phyloP scores from a whole-genome alignment of 2,329 filamentous ascomycete genomes.

The Pseudogymnoascus sp. region DNA sequence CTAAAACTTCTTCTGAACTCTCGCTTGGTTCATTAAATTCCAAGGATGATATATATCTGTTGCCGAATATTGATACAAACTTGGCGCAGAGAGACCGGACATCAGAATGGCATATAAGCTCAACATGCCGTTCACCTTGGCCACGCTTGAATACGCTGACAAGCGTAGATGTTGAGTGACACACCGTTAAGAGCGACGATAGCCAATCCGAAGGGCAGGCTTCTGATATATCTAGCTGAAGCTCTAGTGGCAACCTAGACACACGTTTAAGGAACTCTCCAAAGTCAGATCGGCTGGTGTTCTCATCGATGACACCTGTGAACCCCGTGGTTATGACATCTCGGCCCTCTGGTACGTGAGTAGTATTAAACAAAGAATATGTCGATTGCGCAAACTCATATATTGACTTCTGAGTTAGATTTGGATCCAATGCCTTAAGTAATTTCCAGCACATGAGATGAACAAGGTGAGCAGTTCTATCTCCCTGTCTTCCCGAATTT shows the following conservation, averaged over 20 bases:
- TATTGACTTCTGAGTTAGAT: neutral
- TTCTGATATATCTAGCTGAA: slow-evolving; percentile 2
- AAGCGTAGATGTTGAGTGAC: neutral
- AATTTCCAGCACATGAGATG: slow-evolving; percentile 9
- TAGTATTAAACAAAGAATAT: neutral
- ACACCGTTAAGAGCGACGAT: neutral
- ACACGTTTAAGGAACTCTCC: neutral
- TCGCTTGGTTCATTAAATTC: slow-evolving; percentile 3
- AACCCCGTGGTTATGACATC: slow-evolving; percentile 1
- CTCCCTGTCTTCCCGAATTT: neutral
- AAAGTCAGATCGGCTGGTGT: neutral
- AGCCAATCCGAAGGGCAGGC: neutral
- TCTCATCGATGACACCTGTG: neutral
- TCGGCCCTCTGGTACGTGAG: neutral
- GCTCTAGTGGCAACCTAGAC: slow-evolving; percentile 1
- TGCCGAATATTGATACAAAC: neutral
- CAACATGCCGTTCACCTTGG: neutral
- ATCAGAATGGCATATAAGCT: neutral
- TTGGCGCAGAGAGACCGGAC: neutral
- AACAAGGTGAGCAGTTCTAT: slow-evolving; percentile 8
- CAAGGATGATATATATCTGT: slow-evolving; percentile 3
- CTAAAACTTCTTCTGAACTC: neutral
- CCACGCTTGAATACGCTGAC: neutral
- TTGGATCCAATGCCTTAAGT: neutral
- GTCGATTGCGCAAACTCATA: slow-evolving; percentile 10